Base-by-base conservation (phyloP, 768 basidiomycete species). In the Boletus fagicola region DNA sequence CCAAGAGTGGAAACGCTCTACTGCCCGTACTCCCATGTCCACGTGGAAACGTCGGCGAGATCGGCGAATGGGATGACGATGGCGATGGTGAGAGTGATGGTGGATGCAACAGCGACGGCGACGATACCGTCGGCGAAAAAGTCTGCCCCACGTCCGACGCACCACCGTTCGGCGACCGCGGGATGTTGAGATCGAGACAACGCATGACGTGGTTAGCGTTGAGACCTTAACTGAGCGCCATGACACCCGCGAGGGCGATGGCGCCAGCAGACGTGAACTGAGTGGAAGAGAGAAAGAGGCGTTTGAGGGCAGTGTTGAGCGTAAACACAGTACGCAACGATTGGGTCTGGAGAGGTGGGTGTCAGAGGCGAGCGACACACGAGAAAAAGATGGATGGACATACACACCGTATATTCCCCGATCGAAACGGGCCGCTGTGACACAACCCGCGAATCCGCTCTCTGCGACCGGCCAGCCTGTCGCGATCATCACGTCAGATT, bases 271-370 rank as follows among this genome's bases (percentile, higher is more conserved):
- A 89, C 0, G 83, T 83, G 67, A 98, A 81, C 5, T 78, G 77
- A 0, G 95, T 97, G 3, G 87, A 84, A 8, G 92, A 89, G 22
- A 98, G 81, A 77, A 97, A 98, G 44, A 99, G 76, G 1, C 97
- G 86, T 66, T 96, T 98, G 35, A 99, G 82, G 0, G 92, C 86
- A 0, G 85, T 87, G 69, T 98, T 97, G 54, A 96, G 80, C 0
- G 94, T 94, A 73, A 98, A 94, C 0, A 95, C 89, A 0, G 94
- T 92, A 3, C 97, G 86, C 9, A 99, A 77, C 0, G 94, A 90
- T 77, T 90, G 87, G 26, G 90, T 86, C 87, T 90, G 57, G 18
- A 47, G 16, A 22, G n/a, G 16, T 10, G 3, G 2, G 1, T 31
- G 15, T 54, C n/a, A 58, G 26, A 38, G 36, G 48, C 22, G 38